Percentiles rank a stretch among this genome's conserved stretches.
Evolutionary conservation across 768 basidiomycete genomes (phyloP).

Genomic region (Albatrellus ellisii): DNA sequence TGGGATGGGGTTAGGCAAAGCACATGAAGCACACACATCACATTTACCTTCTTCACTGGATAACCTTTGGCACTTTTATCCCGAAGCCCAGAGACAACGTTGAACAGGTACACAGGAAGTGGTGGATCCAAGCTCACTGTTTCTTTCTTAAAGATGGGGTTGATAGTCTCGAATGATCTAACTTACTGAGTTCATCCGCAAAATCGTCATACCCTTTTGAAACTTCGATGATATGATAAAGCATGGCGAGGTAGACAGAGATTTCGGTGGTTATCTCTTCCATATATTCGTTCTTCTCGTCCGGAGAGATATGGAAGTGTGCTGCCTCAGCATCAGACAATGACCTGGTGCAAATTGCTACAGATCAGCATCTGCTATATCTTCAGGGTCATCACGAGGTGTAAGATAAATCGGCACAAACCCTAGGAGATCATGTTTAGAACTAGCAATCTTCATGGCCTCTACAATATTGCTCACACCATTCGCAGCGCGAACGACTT

Average conservation of each 20-base stretch:
- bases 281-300: slow-evolving; percentile 65
- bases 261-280: slow-evolving; percentile 90
- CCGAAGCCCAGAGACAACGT: slow-evolving; percentile 76
- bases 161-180: no score
- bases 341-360: no score
- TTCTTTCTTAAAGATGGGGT: not conserved
- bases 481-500: slow-evolving; percentile 70
- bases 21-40: slow-evolving; percentile 4
- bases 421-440: slow-evolving; percentile 80
- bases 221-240: slow-evolving; percentile 90
- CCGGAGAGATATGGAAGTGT: slow-evolving; percentile 54
- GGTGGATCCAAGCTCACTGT: slow-evolving; percentile 94
- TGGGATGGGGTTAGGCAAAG: slow-evolving; percentile 20
- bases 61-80: slow-evolving; percentile 94
- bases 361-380: slow-evolving; percentile 8
- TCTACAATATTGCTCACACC: slow-evolving; percentile 75
- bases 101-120: slow-evolving; percentile 84
- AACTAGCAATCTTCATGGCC: slow-evolving; percentile 80
- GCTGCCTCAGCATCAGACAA: slow-evolving; percentile 64
- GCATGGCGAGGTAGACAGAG: slow-evolving; percentile 86
- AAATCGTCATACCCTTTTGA: slow-evolving; percentile 92
- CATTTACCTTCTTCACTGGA: slow-evolving; percentile 85
- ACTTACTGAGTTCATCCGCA: slow-evolving; percentile 90
- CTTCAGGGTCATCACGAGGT: not conserved
- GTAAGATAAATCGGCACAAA: slow-evolving; percentile 17